Evolutionary conservation across 768 basidiomycete genomes (phyloP).

Genomic region (Suillus placidus): DNA sequence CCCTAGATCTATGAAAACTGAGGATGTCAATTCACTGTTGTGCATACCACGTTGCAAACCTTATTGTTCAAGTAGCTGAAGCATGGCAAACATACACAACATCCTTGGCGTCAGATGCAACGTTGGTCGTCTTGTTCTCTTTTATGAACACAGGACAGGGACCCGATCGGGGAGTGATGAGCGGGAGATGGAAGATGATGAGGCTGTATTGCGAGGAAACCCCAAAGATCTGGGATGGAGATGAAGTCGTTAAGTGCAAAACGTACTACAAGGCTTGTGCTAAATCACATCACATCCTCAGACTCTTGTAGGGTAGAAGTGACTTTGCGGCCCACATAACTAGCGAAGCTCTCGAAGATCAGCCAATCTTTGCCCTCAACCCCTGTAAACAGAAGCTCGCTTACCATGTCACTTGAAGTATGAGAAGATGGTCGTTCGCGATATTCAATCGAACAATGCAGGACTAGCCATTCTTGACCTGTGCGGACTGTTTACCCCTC

Average conservation of each 20-base stretch:
- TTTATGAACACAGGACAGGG: too few relatives aligned
- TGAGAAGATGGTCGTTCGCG: conserved; percentile 15
- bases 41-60: too few relatives aligned
- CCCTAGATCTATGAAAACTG: background rate
- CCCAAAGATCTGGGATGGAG: background rate
- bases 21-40: background rate
- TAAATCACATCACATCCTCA: background rate
- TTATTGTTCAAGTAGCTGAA: too few relatives aligned
- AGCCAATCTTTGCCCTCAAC: conserved; percentile 56
- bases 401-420: conserved; percentile 6
- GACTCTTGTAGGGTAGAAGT: conserved; percentile 1
- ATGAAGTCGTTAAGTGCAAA: background rate
- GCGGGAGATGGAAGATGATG: background rate
- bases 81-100: too few relatives aligned
- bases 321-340: conserved; percentile 62
- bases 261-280: background rate
- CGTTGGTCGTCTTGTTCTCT: too few relatives aligned
- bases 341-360: conserved; percentile 67
- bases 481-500: too few relatives aligned
- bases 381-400: conserved; percentile 48
- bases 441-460: too few relatives aligned
- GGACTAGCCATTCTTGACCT: too few relatives aligned
- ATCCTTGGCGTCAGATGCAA: too few relatives aligned
- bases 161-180: too few relatives aligned
- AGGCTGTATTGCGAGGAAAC: background rate